A percentile compares a stretch with the other conserved stretches of the same genome.
Conservation (phyloP, 1,284 basidiomycete genomes). For the Microbotryum violaceum region DNA sequence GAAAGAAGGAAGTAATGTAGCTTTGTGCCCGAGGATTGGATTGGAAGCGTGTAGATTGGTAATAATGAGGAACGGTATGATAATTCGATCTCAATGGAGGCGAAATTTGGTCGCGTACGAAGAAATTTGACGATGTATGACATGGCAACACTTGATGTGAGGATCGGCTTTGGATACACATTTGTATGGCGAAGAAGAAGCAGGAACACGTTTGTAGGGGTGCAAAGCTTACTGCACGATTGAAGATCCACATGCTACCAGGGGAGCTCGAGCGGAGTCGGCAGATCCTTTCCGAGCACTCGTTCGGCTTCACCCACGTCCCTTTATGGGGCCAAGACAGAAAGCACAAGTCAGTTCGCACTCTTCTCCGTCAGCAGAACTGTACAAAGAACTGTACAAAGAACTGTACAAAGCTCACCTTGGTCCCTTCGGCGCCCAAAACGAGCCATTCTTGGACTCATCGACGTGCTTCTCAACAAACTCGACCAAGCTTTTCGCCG, state of each 20-base stretch:
- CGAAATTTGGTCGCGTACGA: too few species aligned
- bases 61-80: too few species aligned
- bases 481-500: constrained; percentile 43
- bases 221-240: too few species aligned
- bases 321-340: constrained; percentile 26
- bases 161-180: too few species aligned
- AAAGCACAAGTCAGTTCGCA: neutral
- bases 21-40: too few species aligned
- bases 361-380: neutral
- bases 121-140: too few species aligned
- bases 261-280: constrained; percentile 46
- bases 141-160: too few species aligned
- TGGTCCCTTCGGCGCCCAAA: constrained; percentile 47
- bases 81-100: too few species aligned
- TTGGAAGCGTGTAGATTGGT: too few species aligned
- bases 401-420: constrained; percentile 37
- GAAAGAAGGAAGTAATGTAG: too few species aligned
- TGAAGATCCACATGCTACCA: constrained; percentile 34
- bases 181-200: too few species aligned
- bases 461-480: constrained; percentile 43
- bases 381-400: constrained; percentile 7
- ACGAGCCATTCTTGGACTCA: constrained; percentile 43
- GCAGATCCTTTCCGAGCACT: constrained; percentile 45
- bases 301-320: constrained; percentile 48
- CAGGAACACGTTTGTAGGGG: too few species aligned